Evolutionary conservation across 23 red algal species (phyloP), one percentile per base, ranked within the genome.

Genomic region (Gracilariopsis chorda): DNA sequence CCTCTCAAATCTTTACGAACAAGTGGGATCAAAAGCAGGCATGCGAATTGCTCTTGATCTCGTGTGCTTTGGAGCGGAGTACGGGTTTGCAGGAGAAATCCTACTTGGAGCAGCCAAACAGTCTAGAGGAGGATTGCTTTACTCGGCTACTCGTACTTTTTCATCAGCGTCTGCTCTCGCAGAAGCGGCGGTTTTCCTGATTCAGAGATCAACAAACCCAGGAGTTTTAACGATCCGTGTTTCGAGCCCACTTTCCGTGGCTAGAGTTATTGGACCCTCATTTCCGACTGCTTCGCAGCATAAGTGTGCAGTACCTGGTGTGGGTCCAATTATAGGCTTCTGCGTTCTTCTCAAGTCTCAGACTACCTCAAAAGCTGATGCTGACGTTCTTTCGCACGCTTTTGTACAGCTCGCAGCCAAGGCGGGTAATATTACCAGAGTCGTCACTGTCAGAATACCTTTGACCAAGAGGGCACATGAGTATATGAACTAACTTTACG

Each of bases 361-460:
- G 51, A 0, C 37, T 2, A 69, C 23, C 41, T 51, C 41, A 34
- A 59, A 80, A 32, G 63, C 41, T 48, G 25, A 30, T 55, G 13
- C 74, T 19, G 53, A 62, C 30, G 10, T 32, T 58, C 88, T 57
- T 3, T 53, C 57, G 6, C 47, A 60, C 33, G 75, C 88, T 45
- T 73, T 91, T 19, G 55, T 91, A 33, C 88, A 91, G 51, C 59
- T 91, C 14, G 74, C 88, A 27, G 57, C 88, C 13, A 80, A 80
- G 53, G 69, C 88, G 34, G 14, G 47, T 14, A 36, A 48, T 7
- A 30, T 29, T 27, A 91, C 77, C 4, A 52, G 74, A 23, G 88
- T 91, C 4, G 34, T 75, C 41, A 91, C 88, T 16, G 61, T 91
- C 20, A 69, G 75, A 42, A 91, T 91, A 70, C 88, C 88, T 40